Evolutionary conservation across 1,284 basidiomycete genomes (phyloP).

Genomic region (Leccinum pachyderme): DNA sequence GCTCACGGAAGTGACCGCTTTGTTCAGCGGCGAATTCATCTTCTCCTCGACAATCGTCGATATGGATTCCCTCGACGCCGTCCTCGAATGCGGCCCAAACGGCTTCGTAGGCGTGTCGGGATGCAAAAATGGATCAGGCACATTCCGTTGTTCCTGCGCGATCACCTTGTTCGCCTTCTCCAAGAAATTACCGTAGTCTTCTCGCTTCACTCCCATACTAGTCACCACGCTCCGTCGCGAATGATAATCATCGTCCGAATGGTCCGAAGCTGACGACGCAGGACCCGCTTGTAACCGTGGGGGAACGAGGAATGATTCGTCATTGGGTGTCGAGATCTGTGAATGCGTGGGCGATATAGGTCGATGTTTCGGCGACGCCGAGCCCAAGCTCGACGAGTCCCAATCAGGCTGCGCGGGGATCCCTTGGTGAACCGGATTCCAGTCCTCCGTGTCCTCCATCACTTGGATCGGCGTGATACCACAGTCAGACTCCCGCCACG

Average conservation of each 20-base stretch:
- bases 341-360: slow-evolving; percentile 47
- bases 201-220: slow-evolving; percentile 32
- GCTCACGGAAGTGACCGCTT: slow-evolving; percentile 82
- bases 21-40: slow-evolving; percentile 83
- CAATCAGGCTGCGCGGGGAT: slow-evolving; percentile 54
- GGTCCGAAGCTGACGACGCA: slow-evolving; percentile 29
- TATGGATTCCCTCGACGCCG: slow-evolving; percentile 84
- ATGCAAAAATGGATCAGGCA: slow-evolving; percentile 78
- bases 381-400: slow-evolving; percentile 42
- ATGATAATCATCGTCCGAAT: slow-evolving; percentile 56
- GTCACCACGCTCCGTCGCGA: slow-evolving; percentile 39
- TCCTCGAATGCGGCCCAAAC: slow-evolving; percentile 77
- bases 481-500: slow-evolving; percentile 76
- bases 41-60: slow-evolving; percentile 89
- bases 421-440: slow-evolving; percentile 52
- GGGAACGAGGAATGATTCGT: slow-evolving; percentile 30
- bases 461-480: slow-evolving; percentile 47
- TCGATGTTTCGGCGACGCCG: slow-evolving; percentile 31
- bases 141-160: slow-evolving; percentile 70
- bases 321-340: slow-evolving; percentile 43
- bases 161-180: slow-evolving; percentile 82
- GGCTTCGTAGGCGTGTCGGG: slow-evolving; percentile 59
- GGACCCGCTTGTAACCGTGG: slow-evolving; percentile 20
- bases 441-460: slow-evolving; percentile 51
- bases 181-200: slow-evolving; percentile 72